Base-by-base conservation (phyloP, 495 filamentous ascomycete genomes). In the Penicillium nucicola region DNA sequence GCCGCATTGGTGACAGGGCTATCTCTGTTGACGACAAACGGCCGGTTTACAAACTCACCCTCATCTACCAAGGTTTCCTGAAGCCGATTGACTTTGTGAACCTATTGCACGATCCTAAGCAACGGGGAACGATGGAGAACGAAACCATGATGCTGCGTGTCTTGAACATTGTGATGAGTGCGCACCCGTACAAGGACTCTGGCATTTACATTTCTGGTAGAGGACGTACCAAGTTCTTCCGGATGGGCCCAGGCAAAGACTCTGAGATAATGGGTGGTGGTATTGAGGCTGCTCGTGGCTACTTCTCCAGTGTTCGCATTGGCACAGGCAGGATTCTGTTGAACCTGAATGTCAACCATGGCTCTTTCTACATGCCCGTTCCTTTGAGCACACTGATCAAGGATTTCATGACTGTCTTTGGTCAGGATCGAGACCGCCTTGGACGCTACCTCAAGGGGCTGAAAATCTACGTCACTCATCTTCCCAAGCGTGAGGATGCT, bases 271-370 rank as follows among this genome's bases (percentile, higher is more conserved):
- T 79, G 3, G 54, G 60, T 5, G 53, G 33, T 8, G 76, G 76
- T 0, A 55, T 80, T 1, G 45, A 67, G 36, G 76, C 74, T 11
- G 35, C 72, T 14, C 71, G 77, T 13, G 78, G 78, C 0, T 79
- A 70, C 60, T 79, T 60, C 45, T 58, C 71, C 1, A 77, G 73
- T 58, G 76, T 79, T 9, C 65, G 78, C 11, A 58, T 70, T 2
- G 59, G 67, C 11, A 62, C 67, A 5, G 51, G 55, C 5, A 49
- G 68, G n/a, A 38, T 79, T 10, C 46, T 81, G 7, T 34, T 82
- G 1, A 82, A 82, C 45, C 33, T 82, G 31, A 77, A 79, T 43
- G 68, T 76, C 32, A 67, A 64, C 12, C 69, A 66, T 28, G 69
- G 56, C 0, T 66, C 75, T 1, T 76, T 82, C 57, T 80, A 70